A percentile compares a stretch with the other conserved stretches of the same genome.
phyloP scores from a whole-genome alignment of 179 eudicot species.

The Corrigiola litoralis region DNA sequence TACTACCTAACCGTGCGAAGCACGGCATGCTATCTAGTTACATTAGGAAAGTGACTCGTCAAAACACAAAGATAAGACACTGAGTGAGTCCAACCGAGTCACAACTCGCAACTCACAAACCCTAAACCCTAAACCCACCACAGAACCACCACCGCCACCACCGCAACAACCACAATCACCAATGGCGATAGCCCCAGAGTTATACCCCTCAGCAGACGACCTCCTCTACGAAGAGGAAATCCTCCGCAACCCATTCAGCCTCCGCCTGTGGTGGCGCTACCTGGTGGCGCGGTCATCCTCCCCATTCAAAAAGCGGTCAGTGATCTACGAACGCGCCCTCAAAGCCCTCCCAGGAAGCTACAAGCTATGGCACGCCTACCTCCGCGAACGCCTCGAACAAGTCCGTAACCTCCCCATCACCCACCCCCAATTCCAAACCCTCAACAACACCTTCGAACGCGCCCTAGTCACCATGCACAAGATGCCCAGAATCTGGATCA shows the following conservation, averaged over 20 bases:
- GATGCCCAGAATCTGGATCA: constrained; percentile 92
- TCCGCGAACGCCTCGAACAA: constrained; percentile 72
- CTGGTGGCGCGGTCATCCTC: constrained; percentile 47
- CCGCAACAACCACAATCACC: not conserved
- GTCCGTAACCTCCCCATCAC: constrained; percentile 65
- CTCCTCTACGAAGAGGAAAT: constrained; percentile 74
- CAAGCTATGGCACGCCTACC: constrained; percentile 87
- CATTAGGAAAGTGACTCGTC: too few relatives aligned
- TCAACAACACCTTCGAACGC: constrained; percentile 83
- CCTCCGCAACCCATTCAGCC: constrained; percentile 70
- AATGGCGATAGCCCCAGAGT: constrained; percentile 40
- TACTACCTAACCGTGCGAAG: too few relatives aligned
- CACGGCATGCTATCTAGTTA: too few relatives aligned
- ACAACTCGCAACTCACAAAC: too few relatives aligned
- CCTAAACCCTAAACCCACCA: not conserved
- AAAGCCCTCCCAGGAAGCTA: constrained; percentile 87
- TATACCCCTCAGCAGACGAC: constrained; percentile 58
- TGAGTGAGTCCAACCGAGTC: too few relatives aligned
- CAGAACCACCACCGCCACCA: not conserved
- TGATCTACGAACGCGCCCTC: constrained; percentile 84
- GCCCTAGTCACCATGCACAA: constrained; percentile 93
- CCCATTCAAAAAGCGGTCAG: constrained; percentile 55
- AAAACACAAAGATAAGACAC: too few relatives aligned
- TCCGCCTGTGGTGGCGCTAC: constrained; percentile 93
- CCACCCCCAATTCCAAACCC: constrained; percentile 53